Percentiles rank a stretch among this genome's conserved stretches.
Conservation (phyloP, 495 filamentous ascomycete genomes). For the Neurospora sublineolata region DNA sequence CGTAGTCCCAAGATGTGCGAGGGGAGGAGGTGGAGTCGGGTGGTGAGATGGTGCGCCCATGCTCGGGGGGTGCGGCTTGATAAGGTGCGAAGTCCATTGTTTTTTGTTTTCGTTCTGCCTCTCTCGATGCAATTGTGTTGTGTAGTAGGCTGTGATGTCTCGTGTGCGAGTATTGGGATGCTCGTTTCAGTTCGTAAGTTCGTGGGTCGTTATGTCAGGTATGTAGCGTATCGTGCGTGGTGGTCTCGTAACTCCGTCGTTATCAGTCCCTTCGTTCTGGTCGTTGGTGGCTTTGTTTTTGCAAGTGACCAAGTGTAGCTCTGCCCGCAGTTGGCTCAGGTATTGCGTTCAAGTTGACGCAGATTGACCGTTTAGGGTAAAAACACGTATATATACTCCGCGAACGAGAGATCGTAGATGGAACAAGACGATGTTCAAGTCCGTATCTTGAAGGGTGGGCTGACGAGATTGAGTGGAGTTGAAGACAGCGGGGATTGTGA, state of each 20-base stretch:
- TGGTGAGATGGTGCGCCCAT: constrained; percentile 59
- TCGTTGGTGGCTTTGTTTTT: neutral
- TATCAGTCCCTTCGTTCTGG: neutral
- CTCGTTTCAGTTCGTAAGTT: neutral
- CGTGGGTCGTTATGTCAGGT: neutral
- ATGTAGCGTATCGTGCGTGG: neutral
- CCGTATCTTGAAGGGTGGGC: neutral
- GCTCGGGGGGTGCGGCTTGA: constrained; percentile 75
- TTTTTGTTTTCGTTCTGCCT: neutral
- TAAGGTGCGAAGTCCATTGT: constrained; percentile 92
- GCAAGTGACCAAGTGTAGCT: neutral
- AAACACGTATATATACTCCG: neutral
- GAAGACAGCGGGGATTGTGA: neutral
- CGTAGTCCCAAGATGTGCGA: constrained; percentile 34
- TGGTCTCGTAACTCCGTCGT: neutral
- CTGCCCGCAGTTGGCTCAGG: neutral
- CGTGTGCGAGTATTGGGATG: neutral
- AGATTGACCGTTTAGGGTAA: neutral
- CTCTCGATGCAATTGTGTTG: neutral
- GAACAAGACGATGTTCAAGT: neutral
- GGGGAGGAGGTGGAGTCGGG: constrained; percentile 40
- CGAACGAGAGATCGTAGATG: neutral
- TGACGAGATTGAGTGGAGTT: neutral
- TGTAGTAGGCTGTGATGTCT: neutral
- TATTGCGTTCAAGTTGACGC: neutral